Conservation (phyloP, 2,329 filamentous ascomycete genomes). For the Cercospora citrullina region DNA sequence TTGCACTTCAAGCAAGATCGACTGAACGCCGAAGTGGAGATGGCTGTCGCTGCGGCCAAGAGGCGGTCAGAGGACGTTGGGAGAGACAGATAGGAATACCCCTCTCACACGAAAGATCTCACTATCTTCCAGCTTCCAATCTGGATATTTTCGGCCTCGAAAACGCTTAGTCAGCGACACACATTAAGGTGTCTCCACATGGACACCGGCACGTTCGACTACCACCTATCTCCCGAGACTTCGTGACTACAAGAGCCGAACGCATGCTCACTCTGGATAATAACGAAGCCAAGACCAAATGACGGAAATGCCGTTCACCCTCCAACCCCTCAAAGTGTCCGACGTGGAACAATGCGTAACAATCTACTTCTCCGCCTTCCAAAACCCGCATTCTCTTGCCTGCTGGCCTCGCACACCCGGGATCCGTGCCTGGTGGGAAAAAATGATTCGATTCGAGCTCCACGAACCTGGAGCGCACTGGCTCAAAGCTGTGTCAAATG, state of each 20-base stretch:
- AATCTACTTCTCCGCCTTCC: constrained; percentile 35
- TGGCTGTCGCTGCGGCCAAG: constrained; percentile 5
- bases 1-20: constrained; percentile 5
- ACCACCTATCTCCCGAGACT: background rate
- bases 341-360: constrained; percentile 28
- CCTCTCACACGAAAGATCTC: background rate
- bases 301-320: background rate
- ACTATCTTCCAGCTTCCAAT: background rate
- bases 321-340: constrained; percentile 24
- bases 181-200: background rate
- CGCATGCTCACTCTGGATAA: background rate
- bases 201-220: background rate
- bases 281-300: background rate
- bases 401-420: constrained; percentile 33
- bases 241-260: background rate
- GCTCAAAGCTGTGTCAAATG: constrained; percentile 29
- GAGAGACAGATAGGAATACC: background rate
- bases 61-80: background rate
- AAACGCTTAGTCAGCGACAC: background rate
- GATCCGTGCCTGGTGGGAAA: constrained; percentile 31
- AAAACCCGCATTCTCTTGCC: constrained; percentile 33
- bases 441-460: constrained; percentile 30
- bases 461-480: constrained; percentile 29
- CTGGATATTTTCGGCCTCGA: background rate
- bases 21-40: background rate